A percentile compares a stretch with the other conserved stretches of the same genome.
These are phyloP conservation scores for Xylariaceae sp. DNA, from an alignment of 2,329 filamentous ascomycete genomes.

Conservation along the genomic window DNA sequence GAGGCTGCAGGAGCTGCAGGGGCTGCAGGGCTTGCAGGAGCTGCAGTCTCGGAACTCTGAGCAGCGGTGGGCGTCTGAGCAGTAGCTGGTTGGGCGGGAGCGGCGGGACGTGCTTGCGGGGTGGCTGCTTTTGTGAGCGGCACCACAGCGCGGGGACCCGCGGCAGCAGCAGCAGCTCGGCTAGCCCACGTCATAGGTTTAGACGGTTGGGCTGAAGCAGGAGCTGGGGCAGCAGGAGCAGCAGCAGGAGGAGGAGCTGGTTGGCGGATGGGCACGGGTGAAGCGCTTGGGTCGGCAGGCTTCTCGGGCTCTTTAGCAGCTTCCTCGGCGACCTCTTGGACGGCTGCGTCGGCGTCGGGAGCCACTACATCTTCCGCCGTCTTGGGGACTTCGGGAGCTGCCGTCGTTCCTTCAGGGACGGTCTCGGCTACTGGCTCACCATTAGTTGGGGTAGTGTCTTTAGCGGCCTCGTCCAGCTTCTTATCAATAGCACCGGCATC, in stretches of 20 bases:
- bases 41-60: constrained; percentile 37
- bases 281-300: constrained; percentile 65
- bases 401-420: constrained; percentile 37
- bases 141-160: constrained; percentile 53
- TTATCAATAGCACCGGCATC: constrained; percentile 64
- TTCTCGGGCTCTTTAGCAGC: constrained; percentile 62
- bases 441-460: constrained; percentile 46
- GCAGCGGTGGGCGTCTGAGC: constrained; percentile 50
- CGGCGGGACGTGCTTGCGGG: constrained; percentile 35
- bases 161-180: constrained; percentile 64
- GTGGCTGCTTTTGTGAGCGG: constrained; percentile 40
- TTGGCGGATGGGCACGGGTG: constrained; percentile 52
- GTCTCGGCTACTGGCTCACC: constrained; percentile 42
- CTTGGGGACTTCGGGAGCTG: constrained; percentile 33
- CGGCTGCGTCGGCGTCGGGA: constrained; percentile 54
- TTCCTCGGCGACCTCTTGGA: constrained; percentile 57
- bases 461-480: constrained; percentile 70
- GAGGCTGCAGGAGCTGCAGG: constrained; percentile 34
- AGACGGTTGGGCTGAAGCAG: constrained; percentile 50
- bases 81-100: constrained; percentile 44
- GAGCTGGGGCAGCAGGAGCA: constrained; percentile 46
- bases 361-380: constrained; percentile 34
- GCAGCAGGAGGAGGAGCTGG: constrained; percentile 51
- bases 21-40: constrained; percentile 35
- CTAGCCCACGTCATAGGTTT: constrained; percentile 79